These are phyloP conservation scores for Gossypium gossypioides DNA, from an alignment of 441 rosid genomes.

Conservation along the genomic window DNA sequence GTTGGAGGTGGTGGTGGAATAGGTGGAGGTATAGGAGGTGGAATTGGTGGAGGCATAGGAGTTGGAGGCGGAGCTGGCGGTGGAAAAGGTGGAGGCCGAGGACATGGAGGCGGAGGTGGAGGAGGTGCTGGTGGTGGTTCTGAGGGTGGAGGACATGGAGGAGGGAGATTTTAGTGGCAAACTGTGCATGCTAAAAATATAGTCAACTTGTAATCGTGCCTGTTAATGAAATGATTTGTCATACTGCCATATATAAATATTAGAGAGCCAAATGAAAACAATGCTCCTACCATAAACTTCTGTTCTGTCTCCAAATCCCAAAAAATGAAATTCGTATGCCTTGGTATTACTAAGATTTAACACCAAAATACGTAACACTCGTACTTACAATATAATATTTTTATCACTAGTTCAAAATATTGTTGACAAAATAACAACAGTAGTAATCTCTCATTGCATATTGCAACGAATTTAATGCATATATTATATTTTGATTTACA, in stretches of 20 bases:
- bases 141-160: not conserved
- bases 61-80: not conserved
- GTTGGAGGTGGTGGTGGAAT: slow-evolving; percentile 1
- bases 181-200: not conserved
- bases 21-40: slow-evolving; percentile 15
- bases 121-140: too few relatives aligned
- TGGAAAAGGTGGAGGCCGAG: slow-evolving; percentile 6
- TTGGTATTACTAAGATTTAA: not conserved
- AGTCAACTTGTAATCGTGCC: not conserved
- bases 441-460: too few relatives aligned
- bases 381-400: too few relatives aligned
- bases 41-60: slow-evolving; percentile 8
- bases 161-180: slow-evolving; percentile 3
- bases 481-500: too few relatives aligned
- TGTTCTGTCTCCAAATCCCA: not conserved
- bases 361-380: not conserved
- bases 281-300: not conserved
- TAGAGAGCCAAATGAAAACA: not conserved
- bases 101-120: not conserved
- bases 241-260: not conserved
- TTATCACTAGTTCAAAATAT: not conserved
- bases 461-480: too few relatives aligned
- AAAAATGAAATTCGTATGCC: not conserved
- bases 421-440: too few relatives aligned
- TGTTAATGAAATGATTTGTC: not conserved